A percentile compares a stretch with the other conserved stretches of the same genome.
phyloP scores from a whole-genome alignment of 257 asterid species.

The Knoxia roxburghii region DNA sequence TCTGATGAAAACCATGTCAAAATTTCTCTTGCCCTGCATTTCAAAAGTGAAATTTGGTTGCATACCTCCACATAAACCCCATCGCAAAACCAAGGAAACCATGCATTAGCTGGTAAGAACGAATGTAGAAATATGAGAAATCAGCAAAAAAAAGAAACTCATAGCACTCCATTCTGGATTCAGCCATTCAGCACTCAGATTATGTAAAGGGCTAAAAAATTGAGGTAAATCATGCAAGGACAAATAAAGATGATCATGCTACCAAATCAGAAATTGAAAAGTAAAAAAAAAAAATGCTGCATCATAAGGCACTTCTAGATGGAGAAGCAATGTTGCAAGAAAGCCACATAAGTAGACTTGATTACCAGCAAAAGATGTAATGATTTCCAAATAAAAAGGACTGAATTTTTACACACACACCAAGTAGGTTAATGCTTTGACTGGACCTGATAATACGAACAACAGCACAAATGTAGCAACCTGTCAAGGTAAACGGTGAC shows the following conservation, averaged over 20 bases:
- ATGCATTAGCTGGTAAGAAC: slow-evolving; percentile 60
- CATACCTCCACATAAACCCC: slow-evolving; percentile 95
- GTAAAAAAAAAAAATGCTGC: neutral
- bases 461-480: slow-evolving; percentile 78
- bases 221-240: too few relatives aligned
- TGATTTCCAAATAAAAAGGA: neutral
- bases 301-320: neutral
- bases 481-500: slow-evolving; percentile 33
- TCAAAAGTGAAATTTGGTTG: neutral
- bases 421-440: slow-evolving; percentile 82
- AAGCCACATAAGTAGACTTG: neutral
- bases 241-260: neutral
- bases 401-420: slow-evolving; percentile 29
- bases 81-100: slow-evolving; percentile 84
- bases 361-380: slow-evolving; percentile 4
- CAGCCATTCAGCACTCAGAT: neutral
- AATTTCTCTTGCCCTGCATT: neutral
- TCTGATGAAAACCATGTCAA: neutral
- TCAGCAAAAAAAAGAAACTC: slow-evolving; percentile 4
- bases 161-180: neutral
- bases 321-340: neutral
- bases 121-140: slow-evolving; percentile 5
- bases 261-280: slow-evolving; percentile 1
- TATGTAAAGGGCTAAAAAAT: neutral
- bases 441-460: slow-evolving; percentile 91